Evolutionary conservation across 179 eudicot genomes (phyloP), one percentile per base, ranked within the genome.

Genomic region (Silene vulgaris): DNA sequence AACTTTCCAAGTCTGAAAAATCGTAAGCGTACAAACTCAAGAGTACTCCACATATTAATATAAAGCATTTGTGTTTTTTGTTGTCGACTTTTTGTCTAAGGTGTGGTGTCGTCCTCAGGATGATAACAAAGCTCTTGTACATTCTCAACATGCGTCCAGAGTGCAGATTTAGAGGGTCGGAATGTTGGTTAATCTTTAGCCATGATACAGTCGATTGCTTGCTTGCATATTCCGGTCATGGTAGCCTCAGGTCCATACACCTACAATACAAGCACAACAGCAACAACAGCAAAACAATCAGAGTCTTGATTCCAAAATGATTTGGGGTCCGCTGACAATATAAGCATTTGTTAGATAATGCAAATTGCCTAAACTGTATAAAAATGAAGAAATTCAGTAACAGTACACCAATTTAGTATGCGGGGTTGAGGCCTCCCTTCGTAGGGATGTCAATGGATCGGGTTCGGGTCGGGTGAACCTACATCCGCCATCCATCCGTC

Each of bases 171-270:
- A 12, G 37, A 6, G n/a, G 40, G 17, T 52, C 59, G 45, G 5
- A 75, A 35, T 21, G 16, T 21, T 14, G 45, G 9, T 61, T 73
- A 76, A 28, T 74, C 79, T 65, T 72, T 72, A 66, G 73, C 65
- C 83, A 82, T 68, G 43, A 78, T 77, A 75, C 87, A 85, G 50
- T 85, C 82, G 20, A 85, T 85, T 68, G 87, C 87, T 76, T 80
- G 83, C 76, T 82, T 82, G 82, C 87, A 85, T 26, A 85, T 85
- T 64, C 87, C 84, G 3, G 87, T 80, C 87, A 85, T 85, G 48
- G 87, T 85, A 45, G 85, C 87, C 66, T 85, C 87, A 11, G 87
- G 87, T 65, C 87, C 87, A 21, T 80, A 85, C 54, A 85, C 85
- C 87, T 85, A 67, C 81, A 79, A 0, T 40, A 40, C 48, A 40